Base-by-base conservation (phyloP, 169 alveolate species). In the Eimeria sp. region DNA sequence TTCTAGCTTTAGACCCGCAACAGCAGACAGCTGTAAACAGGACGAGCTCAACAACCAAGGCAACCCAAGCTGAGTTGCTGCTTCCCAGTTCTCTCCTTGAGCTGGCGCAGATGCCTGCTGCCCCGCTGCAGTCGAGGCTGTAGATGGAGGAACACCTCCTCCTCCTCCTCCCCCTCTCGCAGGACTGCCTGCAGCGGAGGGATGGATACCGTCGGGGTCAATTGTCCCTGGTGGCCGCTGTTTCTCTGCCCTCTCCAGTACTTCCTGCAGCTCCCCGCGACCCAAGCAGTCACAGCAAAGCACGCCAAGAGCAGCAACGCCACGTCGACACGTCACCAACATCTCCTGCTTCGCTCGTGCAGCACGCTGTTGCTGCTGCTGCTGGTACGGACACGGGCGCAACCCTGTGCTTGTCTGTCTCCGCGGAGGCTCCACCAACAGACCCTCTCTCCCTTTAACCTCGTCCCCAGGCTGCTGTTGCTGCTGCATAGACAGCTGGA, bases 11-110 rank as follows among this genome's bases (percentile, higher is more conserved):
- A 92, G 54, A 27, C 96, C 96, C 63, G 45, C 80, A 20, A 80
- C 87, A 22, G 89, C 82, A 2, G 92, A 61, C n/a, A 67, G 67
- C 43, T 57, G 51, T 9, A 92, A 58, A 27, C 54, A 20, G 4
- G 96, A 92, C 2, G 78, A 51, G 20, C 96, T 88, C 57, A 92
- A 86, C 27, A 92, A 84, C 96, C 96, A 92, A 2, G 96, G 96
- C 43, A 92, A 43, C 13, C 94, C 63, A 5, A 87, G 47, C 20
- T 51, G 82, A 20, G n/a, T 57, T 47, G 78, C 61, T 11, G 61
- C 61, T 54, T 34, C 40, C 40, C 40, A 34, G 40, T 34, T 34
- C 40, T 34, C 40, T 34, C 40, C 40, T 34, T 34, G 40, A 34
- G 61, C 61, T 11, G 61, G 10, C 16, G 61, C 61, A 54, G 61